Percentiles rank a stretch among this genome's conserved stretches.
Conservation (phyloP, 306 rosid genomes). For the Dryas drummondii region DNA sequence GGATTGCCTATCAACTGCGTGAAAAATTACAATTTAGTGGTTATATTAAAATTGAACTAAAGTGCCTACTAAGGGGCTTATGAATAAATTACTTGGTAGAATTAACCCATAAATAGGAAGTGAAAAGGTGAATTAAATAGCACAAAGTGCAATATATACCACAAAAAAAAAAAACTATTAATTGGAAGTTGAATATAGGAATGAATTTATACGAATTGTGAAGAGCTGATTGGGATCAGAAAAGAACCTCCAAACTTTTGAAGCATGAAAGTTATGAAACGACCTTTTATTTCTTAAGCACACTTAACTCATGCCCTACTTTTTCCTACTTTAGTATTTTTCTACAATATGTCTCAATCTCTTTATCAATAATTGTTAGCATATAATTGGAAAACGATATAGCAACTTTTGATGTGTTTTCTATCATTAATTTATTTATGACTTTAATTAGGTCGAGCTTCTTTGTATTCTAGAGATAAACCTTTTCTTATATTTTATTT, state of each 20-base stretch:
- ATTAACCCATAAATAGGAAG: too few relatives aligned
- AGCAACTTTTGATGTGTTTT: conserved; percentile 5
- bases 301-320: neutral
- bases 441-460: neutral
- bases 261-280: neutral
- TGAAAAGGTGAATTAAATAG: too few relatives aligned
- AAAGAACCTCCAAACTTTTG: neutral
- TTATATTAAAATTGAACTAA: neutral
- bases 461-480: neutral
- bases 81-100: too few relatives aligned
- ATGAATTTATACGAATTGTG: neutral
- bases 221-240: neutral
- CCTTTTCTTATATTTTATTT: neutral
- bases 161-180: neutral
- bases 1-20: too few relatives aligned
- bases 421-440: neutral
- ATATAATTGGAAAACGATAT: conserved; percentile 15
- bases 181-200: neutral
- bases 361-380: neutral
- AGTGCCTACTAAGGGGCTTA: neutral
- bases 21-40: neutral
- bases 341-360: neutral
- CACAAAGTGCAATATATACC: too few relatives aligned
- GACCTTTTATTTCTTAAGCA: neutral
- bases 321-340: neutral